Evolutionary conservation across 1,284 basidiomycete species (phyloP).

Genomic region (Moniliophthora roreri): DNA sequence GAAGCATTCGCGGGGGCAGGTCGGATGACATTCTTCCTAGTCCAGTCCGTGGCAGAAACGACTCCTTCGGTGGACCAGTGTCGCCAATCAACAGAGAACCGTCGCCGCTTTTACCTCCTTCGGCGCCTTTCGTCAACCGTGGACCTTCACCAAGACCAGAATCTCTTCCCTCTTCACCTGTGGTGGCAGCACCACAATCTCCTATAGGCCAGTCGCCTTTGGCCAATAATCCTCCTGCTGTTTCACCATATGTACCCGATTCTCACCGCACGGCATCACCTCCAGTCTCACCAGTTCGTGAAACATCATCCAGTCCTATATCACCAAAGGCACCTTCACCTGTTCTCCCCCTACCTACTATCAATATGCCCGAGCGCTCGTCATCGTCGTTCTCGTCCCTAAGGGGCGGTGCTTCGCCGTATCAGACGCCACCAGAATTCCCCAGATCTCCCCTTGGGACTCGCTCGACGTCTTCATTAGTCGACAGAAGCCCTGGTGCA

Average conservation of each 20-base stretch:
- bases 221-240: not conserved
- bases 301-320: slow-evolving; percentile 14
- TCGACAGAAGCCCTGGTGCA: not conserved
- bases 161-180: not conserved
- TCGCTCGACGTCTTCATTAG: slow-evolving; percentile 17
- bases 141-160: slow-evolving; percentile 9
- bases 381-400: slow-evolving; percentile 12
- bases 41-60: not conserved
- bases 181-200: not conserved
- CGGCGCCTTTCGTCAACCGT: slow-evolving; percentile 9
- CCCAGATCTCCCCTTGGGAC: slow-evolving; percentile 26
- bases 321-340: not conserved
- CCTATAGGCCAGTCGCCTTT: not conserved
- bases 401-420: slow-evolving; percentile 21
- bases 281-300: slow-evolving; percentile 1
- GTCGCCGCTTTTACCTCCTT: slow-evolving; percentile 11
- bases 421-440: slow-evolving; percentile 31
- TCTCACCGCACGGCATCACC: not conserved
- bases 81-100: not conserved
- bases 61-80: not conserved
- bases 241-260: not conserved
- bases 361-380: slow-evolving; percentile 10
- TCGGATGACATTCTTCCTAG: not conserved
- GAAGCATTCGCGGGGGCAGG: slow-evolving; percentile 14
- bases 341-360: slow-evolving; percentile 3